Base-by-base conservation (phyloP, 495 filamentous ascomycete species). In the Darksidea phi region DNA sequence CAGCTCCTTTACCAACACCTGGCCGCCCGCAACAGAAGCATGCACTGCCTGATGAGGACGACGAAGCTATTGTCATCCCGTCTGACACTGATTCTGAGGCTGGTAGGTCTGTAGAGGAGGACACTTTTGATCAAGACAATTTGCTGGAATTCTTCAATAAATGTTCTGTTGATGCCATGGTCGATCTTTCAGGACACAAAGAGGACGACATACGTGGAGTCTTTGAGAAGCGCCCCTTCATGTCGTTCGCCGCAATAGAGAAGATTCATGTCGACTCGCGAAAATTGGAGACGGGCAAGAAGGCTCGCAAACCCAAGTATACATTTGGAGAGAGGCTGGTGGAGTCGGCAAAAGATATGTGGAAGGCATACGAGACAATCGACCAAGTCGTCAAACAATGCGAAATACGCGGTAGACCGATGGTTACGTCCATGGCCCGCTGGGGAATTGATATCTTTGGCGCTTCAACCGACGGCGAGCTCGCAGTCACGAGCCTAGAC, bases 121-220 rank as follows among this genome's bases (percentile, higher is more conserved):
- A 71, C 8, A 73, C 75, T 25, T 58, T 84, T 37, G 82, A 87
- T 21, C 6, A 4, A 3, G 57, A 54, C 6, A 82, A 81, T 48
- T 83, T 96, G 0, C 75, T 97, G 17, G 79, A 83, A 0, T 95
- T 90, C 70, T 84, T 98, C 74, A 97, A 98, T 69, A 85, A 79
- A 0, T 94, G 89, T 73, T 79, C 82, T 2, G 74, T 78, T 15
- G 78, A 85, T 24, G 86, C 89, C 47, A 80, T 98, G 17, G 82
- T 85, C 1, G 91, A 95, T 67, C 86, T 95, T 43, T 86, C 89
- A 12, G 81, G 80, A 46, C 82, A 87, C 18, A 85, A 86, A 1
- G 83, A 88, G 57, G 83, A 84, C 12, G 77, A 81, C 52, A 87
- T 89, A 0, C 74, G 83, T 25, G 47, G 81, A 10, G 82, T 98